Conservation (phyloP, 768 basidiomycete species). For the Naganishia vaughanmartiniae region DNA sequence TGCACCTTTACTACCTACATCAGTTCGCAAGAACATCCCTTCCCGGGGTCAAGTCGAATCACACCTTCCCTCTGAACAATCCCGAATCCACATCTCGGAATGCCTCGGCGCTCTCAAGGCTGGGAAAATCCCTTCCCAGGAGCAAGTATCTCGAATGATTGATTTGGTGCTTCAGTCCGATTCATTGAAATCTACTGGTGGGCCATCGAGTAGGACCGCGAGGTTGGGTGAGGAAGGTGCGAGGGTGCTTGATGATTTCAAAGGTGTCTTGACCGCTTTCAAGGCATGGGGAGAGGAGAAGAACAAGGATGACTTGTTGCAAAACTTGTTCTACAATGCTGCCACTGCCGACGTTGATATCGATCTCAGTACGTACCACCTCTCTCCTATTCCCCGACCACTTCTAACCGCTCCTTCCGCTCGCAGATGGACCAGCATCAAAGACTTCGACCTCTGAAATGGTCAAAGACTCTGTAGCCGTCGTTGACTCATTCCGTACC, state of each 20-base stretch:
- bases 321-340: conserved; percentile 53
- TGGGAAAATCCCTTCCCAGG: conserved; percentile 50
- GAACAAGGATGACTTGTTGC: conserved; percentile 51
- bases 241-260: conserved; percentile 47
- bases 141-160: conserved; percentile 44
- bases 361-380: conserved; percentile 34
- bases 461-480: conserved; percentile 45
- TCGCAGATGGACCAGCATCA: conserved; percentile 19
- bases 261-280: conserved; percentile 46
- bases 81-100: conserved; percentile 46
- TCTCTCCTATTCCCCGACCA: neutral
- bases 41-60: conserved; percentile 38
- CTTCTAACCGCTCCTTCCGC: neutral
- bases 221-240: conserved; percentile 48
- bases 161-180: conserved; percentile 46
- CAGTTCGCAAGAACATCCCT: conserved; percentile 34
- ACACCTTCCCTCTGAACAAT: conserved; percentile 41
- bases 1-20: conserved; percentile 37
- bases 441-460: conserved; percentile 39
- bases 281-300: conserved; percentile 52
- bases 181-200: conserved; percentile 45
- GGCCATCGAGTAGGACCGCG: conserved; percentile 47
- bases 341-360: conserved; percentile 48
- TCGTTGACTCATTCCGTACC: conserved; percentile 48
- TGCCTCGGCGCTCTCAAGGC: conserved; percentile 48